These are phyloP conservation scores for Whalleya microplaca DNA, from an alignment of 2,329 filamentous ascomycete genomes.

Conservation along the genomic window DNA sequence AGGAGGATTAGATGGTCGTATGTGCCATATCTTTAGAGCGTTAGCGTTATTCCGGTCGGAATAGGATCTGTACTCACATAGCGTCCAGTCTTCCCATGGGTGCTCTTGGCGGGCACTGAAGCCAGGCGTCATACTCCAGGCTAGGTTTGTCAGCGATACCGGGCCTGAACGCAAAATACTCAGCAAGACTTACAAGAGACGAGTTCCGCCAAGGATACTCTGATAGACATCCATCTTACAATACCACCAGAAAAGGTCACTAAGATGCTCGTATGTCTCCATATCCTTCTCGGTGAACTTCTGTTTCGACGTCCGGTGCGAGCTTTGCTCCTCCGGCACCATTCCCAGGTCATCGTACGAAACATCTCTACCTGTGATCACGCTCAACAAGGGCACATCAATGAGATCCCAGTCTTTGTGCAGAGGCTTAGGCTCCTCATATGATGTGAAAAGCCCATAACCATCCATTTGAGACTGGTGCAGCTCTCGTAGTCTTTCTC, in stretches of 20 bases:
- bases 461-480: slow-evolving; percentile 29
- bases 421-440: slow-evolving; percentile 31
- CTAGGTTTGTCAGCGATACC: slow-evolving; percentile 47
- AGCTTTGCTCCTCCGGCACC: slow-evolving; percentile 33
- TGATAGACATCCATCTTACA: slow-evolving; percentile 93
- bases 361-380: slow-evolving; percentile 53
- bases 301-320: slow-evolving; percentile 36
- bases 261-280: slow-evolving; percentile 77
- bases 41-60: slow-evolving; percentile 26
- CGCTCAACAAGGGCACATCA: slow-evolving; percentile 45
- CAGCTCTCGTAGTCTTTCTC: slow-evolving; percentile 33
- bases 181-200: slow-evolving; percentile 70
- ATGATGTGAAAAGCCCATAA: slow-evolving; percentile 26
- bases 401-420: slow-evolving; percentile 40
- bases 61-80: slow-evolving; percentile 51
- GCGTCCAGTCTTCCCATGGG: slow-evolving; percentile 77
- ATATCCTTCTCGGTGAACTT: slow-evolving; percentile 64
- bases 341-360: slow-evolving; percentile 58
- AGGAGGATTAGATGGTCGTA: slow-evolving; percentile 87
- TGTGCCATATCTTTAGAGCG: slow-evolving; percentile 71
- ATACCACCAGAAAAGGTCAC: slow-evolving; percentile 96
- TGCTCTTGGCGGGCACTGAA: slow-evolving; percentile 84
- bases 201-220: slow-evolving; percentile 83
- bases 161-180: slow-evolving; percentile 3
- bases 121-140: slow-evolving; percentile 79